Percentiles rank a stretch among this genome's conserved stretches.
phyloP scores from a whole-genome alignment of 441 rosid species.

The Erodium texanum region DNA sequence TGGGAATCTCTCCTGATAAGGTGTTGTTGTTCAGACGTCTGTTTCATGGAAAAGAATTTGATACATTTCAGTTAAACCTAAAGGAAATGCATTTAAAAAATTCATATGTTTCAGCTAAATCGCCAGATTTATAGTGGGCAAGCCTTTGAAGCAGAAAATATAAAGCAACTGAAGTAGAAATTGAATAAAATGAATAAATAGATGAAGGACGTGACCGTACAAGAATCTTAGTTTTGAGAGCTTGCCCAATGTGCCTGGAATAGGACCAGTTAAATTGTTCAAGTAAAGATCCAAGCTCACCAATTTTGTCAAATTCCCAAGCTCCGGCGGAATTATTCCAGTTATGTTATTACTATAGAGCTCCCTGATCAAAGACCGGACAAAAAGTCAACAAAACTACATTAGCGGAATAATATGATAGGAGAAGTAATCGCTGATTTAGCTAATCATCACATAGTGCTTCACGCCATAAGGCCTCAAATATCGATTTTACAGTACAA shows the following conservation, averaged over 20 bases:
- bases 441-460: neutral
- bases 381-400: neutral
- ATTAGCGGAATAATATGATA: neutral
- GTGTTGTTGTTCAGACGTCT: slow-evolving; percentile 90
- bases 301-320: slow-evolving; percentile 80
- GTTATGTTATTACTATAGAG: slow-evolving; percentile 86
- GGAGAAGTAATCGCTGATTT: neutral
- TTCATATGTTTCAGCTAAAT: too few species aligned
- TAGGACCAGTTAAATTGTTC: slow-evolving; percentile 76
- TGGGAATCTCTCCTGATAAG: slow-evolving; percentile 57
- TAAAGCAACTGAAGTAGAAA: neutral
- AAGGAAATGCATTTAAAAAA: slow-evolving; percentile 1
- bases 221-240: slow-evolving; percentile 77
- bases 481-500: neutral
- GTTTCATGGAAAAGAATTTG: slow-evolving; percentile 20
- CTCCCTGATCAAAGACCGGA: slow-evolving; percentile 37
- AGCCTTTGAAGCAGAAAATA: neutral
- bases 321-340: slow-evolving; percentile 77
- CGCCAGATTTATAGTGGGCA: neutral
- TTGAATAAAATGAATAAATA: neutral
- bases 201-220: slow-evolving; percentile 23
- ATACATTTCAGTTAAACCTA: slow-evolving; percentile 13
- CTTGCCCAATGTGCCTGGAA: slow-evolving; percentile 73
- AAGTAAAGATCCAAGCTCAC: slow-evolving; percentile 99
- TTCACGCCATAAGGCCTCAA: neutral